These are phyloP conservation scores for Fraxinus baroniana DNA, from an alignment of 305 asterid genomes.

Conservation along the genomic window DNA sequence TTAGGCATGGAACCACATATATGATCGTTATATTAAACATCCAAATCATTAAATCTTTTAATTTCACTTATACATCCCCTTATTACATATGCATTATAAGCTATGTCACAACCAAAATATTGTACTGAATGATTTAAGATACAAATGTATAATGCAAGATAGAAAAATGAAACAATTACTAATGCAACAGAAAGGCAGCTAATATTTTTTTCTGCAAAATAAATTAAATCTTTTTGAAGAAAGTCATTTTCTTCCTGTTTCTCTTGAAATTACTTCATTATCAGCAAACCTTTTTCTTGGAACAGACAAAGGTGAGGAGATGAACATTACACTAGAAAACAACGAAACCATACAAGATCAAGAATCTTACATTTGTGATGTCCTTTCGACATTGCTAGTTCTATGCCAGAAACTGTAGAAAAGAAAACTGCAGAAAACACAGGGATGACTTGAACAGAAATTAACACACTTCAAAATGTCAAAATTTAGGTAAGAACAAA, in stretches of 20 bases:
- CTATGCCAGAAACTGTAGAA: slow-evolving; percentile 90
- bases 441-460: slow-evolving; percentile 15
- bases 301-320: neutral
- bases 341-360: neutral
- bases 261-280: neutral
- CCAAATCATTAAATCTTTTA: neutral
- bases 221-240: no score
- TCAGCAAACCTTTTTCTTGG: neutral
- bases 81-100: neutral
- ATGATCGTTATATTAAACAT: neutral
- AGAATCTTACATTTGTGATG: slow-evolving; percentile 72
- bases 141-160: no score
- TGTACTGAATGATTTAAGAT: neutral
- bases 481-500: neutral
- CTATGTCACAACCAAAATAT: neutral
- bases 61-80: neutral
- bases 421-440: slow-evolving; percentile 67
- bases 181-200: no score
- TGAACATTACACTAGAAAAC: neutral
- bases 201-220: no score
- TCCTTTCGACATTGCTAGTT: slow-evolving; percentile 59
- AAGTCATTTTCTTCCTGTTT: neutral
- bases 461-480: slow-evolving; percentile 10
- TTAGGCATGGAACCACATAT: neutral
- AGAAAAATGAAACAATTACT: no score